Evolutionary conservation across 2,329 filamentous ascomycete genomes (phyloP).

Genomic region (Epichloe amarillans): DNA sequence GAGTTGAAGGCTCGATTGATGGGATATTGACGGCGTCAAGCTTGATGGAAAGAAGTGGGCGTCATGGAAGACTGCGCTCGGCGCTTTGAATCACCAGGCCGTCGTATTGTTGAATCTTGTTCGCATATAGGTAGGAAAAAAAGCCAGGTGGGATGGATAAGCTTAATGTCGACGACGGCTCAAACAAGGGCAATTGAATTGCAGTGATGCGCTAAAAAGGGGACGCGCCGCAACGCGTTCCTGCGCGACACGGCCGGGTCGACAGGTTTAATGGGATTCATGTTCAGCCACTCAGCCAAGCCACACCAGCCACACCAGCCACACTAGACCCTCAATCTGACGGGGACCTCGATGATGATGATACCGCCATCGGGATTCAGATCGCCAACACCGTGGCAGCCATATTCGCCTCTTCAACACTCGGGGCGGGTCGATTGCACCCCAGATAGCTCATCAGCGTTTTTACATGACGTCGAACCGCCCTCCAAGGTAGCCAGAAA

Average conservation of each 20-base stretch:
- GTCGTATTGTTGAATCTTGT: not conserved
- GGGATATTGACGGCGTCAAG: conserved; percentile 5
- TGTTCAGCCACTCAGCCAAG: conserved; percentile 7
- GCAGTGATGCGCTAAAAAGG: conserved; percentile 8
- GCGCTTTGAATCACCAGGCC: not conserved
- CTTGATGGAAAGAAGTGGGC: conserved; percentile 6
- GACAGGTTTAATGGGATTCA: conserved; percentile 18
- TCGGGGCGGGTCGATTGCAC: not conserved
- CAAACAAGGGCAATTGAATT: not conserved
- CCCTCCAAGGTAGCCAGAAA: conserved; percentile 19
- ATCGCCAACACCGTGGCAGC: not conserved
- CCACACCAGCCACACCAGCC: not conserved
- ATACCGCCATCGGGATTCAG: not conserved
- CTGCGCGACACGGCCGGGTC: conserved; percentile 14
- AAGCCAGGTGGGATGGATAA: not conserved
- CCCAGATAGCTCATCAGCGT: not conserved
- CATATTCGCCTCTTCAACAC: not conserved
- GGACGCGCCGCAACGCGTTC: conserved; percentile 22
- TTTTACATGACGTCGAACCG: conserved; percentile 5
- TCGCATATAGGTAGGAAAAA: not conserved
- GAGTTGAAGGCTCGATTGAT: conserved; percentile 9
- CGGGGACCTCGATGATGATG: not conserved
- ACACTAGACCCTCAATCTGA: not conserved
- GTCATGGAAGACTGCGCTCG: conserved; percentile 9
- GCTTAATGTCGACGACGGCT: not conserved